Conservation (phyloP, 2,329 filamentous ascomycete species). For the Alternaria triticina region DNA sequence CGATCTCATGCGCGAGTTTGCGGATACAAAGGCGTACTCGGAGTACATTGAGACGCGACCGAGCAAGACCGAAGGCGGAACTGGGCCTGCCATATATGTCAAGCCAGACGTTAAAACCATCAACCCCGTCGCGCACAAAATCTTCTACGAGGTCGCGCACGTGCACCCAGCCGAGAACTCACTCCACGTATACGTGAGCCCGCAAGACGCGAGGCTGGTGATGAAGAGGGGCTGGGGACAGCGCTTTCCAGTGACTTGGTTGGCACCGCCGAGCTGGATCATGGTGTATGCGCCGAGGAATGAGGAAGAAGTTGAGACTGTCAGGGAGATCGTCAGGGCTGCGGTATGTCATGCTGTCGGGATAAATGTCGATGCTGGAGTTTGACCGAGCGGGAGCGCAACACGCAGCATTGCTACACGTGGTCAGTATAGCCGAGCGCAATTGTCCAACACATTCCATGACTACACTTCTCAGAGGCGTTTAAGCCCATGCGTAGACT, state of each 20-base stretch:
- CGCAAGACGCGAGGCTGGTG: constrained; percentile 74
- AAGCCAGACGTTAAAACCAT: constrained; percentile 30
- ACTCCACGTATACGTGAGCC: constrained; percentile 80
- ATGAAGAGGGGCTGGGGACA: constrained; percentile 80
- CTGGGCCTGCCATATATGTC: constrained; percentile 40
- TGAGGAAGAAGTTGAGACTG: constrained; percentile 69
- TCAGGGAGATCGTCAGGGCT: constrained; percentile 74
- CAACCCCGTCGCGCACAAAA: constrained; percentile 37
- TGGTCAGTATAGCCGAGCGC: neutral
- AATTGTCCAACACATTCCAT: neutral
- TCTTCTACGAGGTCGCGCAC: constrained; percentile 57
- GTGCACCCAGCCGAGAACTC: constrained; percentile 78
- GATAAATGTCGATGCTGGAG: constrained; percentile 16
- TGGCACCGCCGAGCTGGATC: constrained; percentile 41
- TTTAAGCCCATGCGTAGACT: neutral
- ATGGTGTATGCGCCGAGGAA: constrained; percentile 83
- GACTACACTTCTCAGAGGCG: neutral
- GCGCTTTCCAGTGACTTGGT: constrained; percentile 55
- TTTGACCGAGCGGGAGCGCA: neutral
- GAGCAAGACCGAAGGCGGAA: constrained; percentile 42
- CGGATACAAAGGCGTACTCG: constrained; percentile 22
- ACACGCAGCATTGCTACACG: neutral
- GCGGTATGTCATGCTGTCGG: constrained; percentile 69
- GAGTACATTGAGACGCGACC: constrained; percentile 27
- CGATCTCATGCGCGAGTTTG: constrained; percentile 31